Evolutionary conservation across 1,284 basidiomycete species (phyloP).

Genomic region (Ustilago tritici): DNA sequence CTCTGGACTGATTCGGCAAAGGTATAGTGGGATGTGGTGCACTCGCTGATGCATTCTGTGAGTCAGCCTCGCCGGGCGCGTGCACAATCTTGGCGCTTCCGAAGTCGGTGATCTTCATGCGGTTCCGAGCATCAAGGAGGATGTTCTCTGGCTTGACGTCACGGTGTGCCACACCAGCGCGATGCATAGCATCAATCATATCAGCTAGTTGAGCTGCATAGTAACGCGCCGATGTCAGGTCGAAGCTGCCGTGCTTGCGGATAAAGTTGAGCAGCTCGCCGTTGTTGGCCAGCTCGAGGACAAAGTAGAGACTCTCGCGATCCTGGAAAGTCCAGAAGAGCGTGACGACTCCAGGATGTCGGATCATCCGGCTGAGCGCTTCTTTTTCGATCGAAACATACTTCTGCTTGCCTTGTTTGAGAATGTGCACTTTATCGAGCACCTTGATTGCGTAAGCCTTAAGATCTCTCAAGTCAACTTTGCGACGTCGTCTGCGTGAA

Average conservation of each 20-base stretch:
- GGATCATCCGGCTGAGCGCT: conserved; percentile 64
- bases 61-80: conserved; percentile 18
- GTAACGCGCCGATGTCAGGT: conserved; percentile 48
- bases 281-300: conserved; percentile 66
- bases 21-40: not conserved
- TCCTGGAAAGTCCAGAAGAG: conserved; percentile 69
- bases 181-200: conserved; percentile 64
- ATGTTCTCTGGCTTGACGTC: conserved; percentile 68
- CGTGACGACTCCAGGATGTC: conserved; percentile 65
- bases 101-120: conserved; percentile 68
- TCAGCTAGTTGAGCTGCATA: conserved; percentile 66
- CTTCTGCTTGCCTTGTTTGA: conserved; percentile 69
- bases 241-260: conserved; percentile 63
- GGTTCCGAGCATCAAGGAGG: conserved; percentile 57
- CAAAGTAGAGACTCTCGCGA: conserved; percentile 67
- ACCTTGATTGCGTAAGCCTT: conserved; percentile 67
- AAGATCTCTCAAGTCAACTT: conserved; percentile 38
- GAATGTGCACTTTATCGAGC: conserved; percentile 69
- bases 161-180: conserved; percentile 62
- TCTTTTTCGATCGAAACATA: conserved; percentile 68
- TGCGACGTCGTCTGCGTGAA: conserved; percentile 20
- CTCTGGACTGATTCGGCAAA: conserved; percentile 39
- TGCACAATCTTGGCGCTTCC: conserved; percentile 65
- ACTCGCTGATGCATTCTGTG: not conserved
- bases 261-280: conserved; percentile 66